Conservation (phyloP, 345 rosid genomes). For the Arabidopsis thaliana region TAIR10.1 NC_003075.7:13718501-13719000, state of each 20-base stretch:
- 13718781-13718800: neutral
- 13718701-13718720: conserved; percentile 6
- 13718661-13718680: conserved; percentile 49
- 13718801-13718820: conserved; percentile 55
- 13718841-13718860: conserved; percentile 94
- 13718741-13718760: neutral
- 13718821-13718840: conserved; percentile 78
- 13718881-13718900: conserved; percentile 32
- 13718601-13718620: conserved; percentile 40
- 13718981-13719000: conserved; percentile 85
- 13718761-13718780: conserved; percentile 15
- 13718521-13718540: conserved; percentile 15
- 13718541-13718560: conserved; percentile 20
- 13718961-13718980: conserved; percentile 59
- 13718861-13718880: conserved; percentile 95
- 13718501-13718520: neutral
- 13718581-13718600: conserved; percentile 46
- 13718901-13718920: neutral
- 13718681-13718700: conserved; percentile 29
- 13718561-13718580: conserved; percentile 41
- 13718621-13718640: conserved; percentile 25
- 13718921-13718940: neutral
- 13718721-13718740: conserved; percentile 36
- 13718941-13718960: neutral
- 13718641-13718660: conserved; percentile 35